phyloP scores from a whole-genome alignment of 768 basidiomycete genomes.

The Pisolithus albus region DNA sequence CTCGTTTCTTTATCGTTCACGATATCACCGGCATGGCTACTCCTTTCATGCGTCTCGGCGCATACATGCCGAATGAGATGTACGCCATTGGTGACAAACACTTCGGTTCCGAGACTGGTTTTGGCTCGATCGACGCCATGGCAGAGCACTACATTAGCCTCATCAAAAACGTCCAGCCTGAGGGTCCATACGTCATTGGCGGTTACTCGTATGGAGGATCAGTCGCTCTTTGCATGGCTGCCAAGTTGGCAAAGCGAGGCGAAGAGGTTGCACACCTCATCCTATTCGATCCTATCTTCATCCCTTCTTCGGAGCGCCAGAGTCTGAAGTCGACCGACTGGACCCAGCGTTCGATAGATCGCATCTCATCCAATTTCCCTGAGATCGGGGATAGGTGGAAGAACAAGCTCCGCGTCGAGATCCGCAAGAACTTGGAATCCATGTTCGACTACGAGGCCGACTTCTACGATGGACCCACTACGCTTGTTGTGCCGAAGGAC shows the following conservation, averaged over 20 bases:
- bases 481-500: constrained; percentile 24
- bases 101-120: constrained; percentile 24
- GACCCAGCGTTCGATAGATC: constrained; percentile 25
- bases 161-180: constrained; percentile 18
- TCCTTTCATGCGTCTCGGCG: constrained; percentile 27
- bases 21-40: constrained; percentile 28
- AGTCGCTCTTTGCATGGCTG: constrained; percentile 23
- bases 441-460: constrained; percentile 28
- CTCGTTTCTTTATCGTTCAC: constrained; percentile 25
- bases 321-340: constrained; percentile 26
- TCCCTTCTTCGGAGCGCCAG: constrained; percentile 21
- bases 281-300: constrained; percentile 26
- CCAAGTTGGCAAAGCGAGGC: constrained; percentile 18
- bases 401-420: constrained; percentile 22
- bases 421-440: constrained; percentile 26
- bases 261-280: constrained; percentile 20
- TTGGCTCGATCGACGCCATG: constrained; percentile 24
- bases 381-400: constrained; percentile 29
- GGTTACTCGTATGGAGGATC: constrained; percentile 26
- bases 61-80: constrained; percentile 27
- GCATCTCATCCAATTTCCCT: constrained; percentile 25
- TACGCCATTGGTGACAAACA: constrained; percentile 28
- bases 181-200: constrained; percentile 20
- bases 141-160: constrained; percentile 27
- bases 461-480: constrained; percentile 18